A percentile compares a stretch with the other conserved stretches of the same genome.
Conservation (phyloP, 352 stramenopile species). For the Hyaloperonospora brassicae region DNA sequence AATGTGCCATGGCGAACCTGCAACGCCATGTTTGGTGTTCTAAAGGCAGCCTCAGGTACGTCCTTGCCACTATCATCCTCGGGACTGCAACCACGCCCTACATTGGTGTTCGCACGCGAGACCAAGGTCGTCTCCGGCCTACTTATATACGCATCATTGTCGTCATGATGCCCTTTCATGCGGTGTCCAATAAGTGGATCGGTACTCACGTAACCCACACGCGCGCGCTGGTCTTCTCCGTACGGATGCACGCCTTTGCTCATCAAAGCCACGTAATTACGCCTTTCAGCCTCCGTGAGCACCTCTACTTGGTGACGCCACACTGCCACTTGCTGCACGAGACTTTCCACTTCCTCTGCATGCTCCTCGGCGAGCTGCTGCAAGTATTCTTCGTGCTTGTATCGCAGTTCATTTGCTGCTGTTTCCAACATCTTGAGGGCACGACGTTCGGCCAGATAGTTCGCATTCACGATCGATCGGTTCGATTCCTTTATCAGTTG, state of each 20-base stretch:
- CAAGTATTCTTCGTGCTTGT: constrained; percentile 64
- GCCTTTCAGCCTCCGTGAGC: constrained; percentile 71
- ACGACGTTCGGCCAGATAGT: constrained; percentile 42
- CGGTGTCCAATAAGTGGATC: constrained; percentile 20
- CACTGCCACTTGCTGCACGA: constrained; percentile 73
- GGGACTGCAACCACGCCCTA: constrained; percentile 31
- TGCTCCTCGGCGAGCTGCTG: constrained; percentile 77
- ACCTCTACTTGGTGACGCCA: constrained; percentile 83
- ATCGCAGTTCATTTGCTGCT: constrained; percentile 43
- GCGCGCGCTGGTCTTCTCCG: constrained; percentile 42
- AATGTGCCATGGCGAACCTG: constrained; percentile 35
- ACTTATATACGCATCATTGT: constrained; percentile 7
- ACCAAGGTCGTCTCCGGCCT: constrained; percentile 6
- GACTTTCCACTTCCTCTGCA: constrained; percentile 70
- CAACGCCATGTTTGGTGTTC: constrained; percentile 27
- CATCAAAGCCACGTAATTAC: constrained; percentile 60
- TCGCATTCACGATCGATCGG: constrained; percentile 64
- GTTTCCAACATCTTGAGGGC: constrained; percentile 47
- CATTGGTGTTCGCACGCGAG: constrained; percentile 5
- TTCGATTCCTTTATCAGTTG: constrained; percentile 69
- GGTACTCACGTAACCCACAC: constrained; percentile 33
- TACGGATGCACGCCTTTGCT: constrained; percentile 54
- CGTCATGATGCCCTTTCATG: constrained; percentile 1
- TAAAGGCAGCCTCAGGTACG: constrained; percentile 19
- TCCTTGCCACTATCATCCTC: constrained; percentile 14